Base-by-base conservation (phyloP, 257 asterid species). In the Scutellaria galericulata region DNA sequence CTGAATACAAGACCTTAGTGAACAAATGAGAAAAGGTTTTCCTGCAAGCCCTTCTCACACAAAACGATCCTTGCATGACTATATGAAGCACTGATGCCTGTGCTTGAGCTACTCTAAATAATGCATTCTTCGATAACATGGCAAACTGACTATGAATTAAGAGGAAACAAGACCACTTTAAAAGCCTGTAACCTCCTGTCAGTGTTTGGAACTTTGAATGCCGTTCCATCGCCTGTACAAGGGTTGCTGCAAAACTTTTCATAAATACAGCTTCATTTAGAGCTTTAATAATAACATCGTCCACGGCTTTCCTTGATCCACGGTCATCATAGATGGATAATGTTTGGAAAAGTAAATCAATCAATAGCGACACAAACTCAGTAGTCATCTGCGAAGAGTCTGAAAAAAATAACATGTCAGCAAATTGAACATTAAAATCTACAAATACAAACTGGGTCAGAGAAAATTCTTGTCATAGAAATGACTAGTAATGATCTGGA, bases 201-300 rank as follows among this genome's bases (percentile, higher is more conserved):
- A 79, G 66, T 31, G 96, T 81, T 70, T 84, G 93, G 81, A 81
- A 86, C 79, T 92, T 91, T 13, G 86, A 81, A 76, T 88, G 95
- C 84, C 86, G 87, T 81, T 95, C 99, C 97, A 92, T 91, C 73
- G 87, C 74, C 89, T 95, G 99, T 72, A 95, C 93, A 82, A 95
- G 96, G 75, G 85, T 77, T 68, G 95, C 95, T 46, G 98, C 99
- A 85, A 92, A 95, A 76, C 71, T 78, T 82, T 90, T 95, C 95
- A 87, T 81, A 71, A 95, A 92, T 45, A 75, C 69, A 75, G 77
- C 84, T 78, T 78, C 88, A 57, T 72, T 70, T 53, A 95, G 64
- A 72, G 88, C 90, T 81, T 83, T 91, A 68, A 81, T 68, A 66
- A 95, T 85, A 72, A 87, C 81, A 59, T 86, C 85, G 80, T 95